phyloP scores from a whole-genome alignment of 2,329 filamentous ascomycete genomes.

The Sphaerulina musiva region DNA sequence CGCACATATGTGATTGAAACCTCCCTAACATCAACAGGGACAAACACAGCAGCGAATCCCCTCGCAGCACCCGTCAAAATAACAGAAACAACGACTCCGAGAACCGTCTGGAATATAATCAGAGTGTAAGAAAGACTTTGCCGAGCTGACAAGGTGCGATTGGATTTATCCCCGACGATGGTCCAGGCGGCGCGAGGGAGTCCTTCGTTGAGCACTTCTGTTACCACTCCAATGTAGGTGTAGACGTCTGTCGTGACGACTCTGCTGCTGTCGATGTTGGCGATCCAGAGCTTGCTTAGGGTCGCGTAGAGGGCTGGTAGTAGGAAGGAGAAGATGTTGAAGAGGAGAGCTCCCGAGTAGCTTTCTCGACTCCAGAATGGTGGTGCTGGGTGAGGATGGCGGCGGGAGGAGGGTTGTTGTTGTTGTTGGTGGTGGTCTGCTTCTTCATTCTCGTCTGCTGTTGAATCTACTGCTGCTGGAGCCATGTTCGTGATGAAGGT shows the following conservation, averaged over 20 bases:
- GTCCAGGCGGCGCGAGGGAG: constrained; percentile 62
- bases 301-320: constrained; percentile 63
- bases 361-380: constrained; percentile 17
- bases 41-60: constrained; percentile 55
- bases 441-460: background rate
- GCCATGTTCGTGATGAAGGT: background rate
- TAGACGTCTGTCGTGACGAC: constrained; percentile 61
- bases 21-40: constrained; percentile 52
- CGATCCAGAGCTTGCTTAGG: constrained; percentile 64
- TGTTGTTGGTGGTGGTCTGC: background rate
- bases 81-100: constrained; percentile 56
- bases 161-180: constrained; percentile 59
- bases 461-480: background rate
- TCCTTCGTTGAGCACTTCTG: constrained; percentile 66
- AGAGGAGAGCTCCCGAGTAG: constrained; percentile 54
- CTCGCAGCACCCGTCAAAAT: constrained; percentile 51
- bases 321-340: constrained; percentile 58
- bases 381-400: background rate
- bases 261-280: constrained; percentile 56
- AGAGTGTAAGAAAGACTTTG: constrained; percentile 57
- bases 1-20: constrained; percentile 58
- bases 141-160: constrained; percentile 46
- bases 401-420: background rate
- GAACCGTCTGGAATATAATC: constrained; percentile 47
- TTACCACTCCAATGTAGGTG: constrained; percentile 62